Evolutionary conservation across 768 basidiomycete genomes (phyloP), one percentile per base, ranked within the genome.

Genomic region (Leccinum subgranulosum): DNA sequence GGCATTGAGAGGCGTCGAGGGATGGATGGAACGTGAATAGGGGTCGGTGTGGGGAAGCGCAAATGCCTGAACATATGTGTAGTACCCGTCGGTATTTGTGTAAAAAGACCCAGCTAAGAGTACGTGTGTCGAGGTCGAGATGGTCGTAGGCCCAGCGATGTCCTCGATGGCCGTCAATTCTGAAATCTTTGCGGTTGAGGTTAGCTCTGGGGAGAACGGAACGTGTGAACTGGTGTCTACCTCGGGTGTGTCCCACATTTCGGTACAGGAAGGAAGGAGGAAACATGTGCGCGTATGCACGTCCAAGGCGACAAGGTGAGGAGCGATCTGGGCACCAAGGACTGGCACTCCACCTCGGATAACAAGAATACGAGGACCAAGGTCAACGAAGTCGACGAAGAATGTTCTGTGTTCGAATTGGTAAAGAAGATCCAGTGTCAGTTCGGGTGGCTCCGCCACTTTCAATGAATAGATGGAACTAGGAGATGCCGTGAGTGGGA

Each of bases 41-140:
- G 12, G 15, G 51, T 34, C 28, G 46, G 41, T 15, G 15, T 21
- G 49, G 5, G 64, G 56, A n/a, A 68, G 47, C 9, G 49, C 1
- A 11, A 60, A 69, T 1, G 61, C 66, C n/a, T 59, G 46, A 19
- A 67, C 21, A 27, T 36, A 28, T 3, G 64, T 59, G 14, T 5
- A 12, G 57, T 57, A 63, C 17, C 57, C 59, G 3, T 28, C 2
- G 3, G 21, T 11, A 23, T 7, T 11, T 10, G 33, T 43, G 33
- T 34, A 53, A 29, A 53, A 45, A 1, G 61, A 59, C 33, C 34
- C 17, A 9, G 61, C 51, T 5, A 69, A 27, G 1, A 68, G 17
- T 5, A 67, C 23, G 54, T 67, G 64, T 2, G 66, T 66, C 19
- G 61, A 64, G 6, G 67, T 67, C 8, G 66, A 67, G 23, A 67